Evolutionary conservation across 2,329 filamentous ascomycete species (phyloP), one percentile per base, ranked within the genome.

Genomic region (Diplodia scrobiculata): DNA sequence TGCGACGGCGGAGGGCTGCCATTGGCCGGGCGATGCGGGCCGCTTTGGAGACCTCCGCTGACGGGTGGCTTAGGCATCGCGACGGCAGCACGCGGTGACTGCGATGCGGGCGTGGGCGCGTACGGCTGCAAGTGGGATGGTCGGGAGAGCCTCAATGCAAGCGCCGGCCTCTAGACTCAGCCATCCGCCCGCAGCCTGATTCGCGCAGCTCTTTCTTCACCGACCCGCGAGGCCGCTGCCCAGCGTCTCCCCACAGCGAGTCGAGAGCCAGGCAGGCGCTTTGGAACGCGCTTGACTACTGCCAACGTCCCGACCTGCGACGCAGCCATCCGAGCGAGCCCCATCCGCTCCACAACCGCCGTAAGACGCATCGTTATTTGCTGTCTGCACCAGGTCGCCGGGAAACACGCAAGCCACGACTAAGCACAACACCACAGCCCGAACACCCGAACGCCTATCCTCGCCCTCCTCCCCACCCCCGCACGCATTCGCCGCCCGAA

Each of bases 1-100:
- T 10, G 34, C 34, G 34, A 36, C 9, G 34, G 41, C 41, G 41
- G 41, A 3, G 21, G 9, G 38, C 29, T 50, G 54, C 41, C 34
- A 66, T 29, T 50, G 54, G 64, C 32, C 29, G 29, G 54, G 29
- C 38, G 47, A 27, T 27, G 63, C 50, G 50, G 59, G 48, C 63
- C 63, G 51, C 53, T 58, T 36, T 29, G 19, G 55, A 58, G 63
- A 65, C 63, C 63, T 45, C 63, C 63, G 63, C 63, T 29, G 60
- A 25, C 52, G 19, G 59, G 25, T 62, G 58, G 59, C 55, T 60
- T 19, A 48, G 55, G 25, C 55, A 60, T 60, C 55, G 21, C 41
- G 19, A 60, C 41, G 55, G 55, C 45, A 21, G 32, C 41, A 6
- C 19, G 58, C 58, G 36, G 52, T 55, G 58, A 51, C 29, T 63